Base-by-base conservation (phyloP, 1,284 basidiomycete genomes). In the Malassezia sp. region DNA sequence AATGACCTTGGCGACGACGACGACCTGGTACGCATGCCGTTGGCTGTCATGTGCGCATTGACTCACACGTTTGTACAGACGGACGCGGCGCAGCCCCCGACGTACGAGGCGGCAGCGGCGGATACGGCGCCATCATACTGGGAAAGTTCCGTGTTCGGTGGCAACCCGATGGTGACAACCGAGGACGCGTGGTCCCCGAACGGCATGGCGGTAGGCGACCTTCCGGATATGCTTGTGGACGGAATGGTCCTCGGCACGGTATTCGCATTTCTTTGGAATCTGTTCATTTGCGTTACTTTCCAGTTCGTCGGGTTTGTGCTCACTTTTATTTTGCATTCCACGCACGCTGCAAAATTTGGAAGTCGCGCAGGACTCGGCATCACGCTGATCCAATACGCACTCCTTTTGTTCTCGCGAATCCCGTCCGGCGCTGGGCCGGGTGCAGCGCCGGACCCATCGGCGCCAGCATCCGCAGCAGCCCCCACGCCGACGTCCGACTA, bases 121-220 rank as follows among this genome's bases (percentile, higher is more conserved):
- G 91, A 99, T 67, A 79, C 86, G 0, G 89, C 86, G 0, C 93
- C 91, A 0, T 80, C 88, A 0, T 97, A 97, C 72, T 96, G 89
- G 85, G 91, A 97, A 71, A 95, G 86, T 2, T 90, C 88, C 0
- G 80, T 95, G 12, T 84, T 91, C 11, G 59, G 51, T 10, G 36
- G 59, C 0, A 58, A 61, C 42, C 58, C 62, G 49, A 80, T 87
- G 3, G 74, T 74, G 37, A 32, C 40, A 7, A 73, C 60, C 38
- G 57, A 65, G 21, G 54, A 59, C 37, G 62, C 57, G 0, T 60
- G 63, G 53, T 71, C 54, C 60, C 74, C 39, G 59, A 61, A 66
- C 18, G 57, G 63, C 4, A 42, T 53, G 0, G 51, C 59, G 20
- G 59, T 67, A 8, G 67, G 67, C 17, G 65, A 59, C 3, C 44